A percentile compares a stretch with the other conserved stretches of the same genome.
Conservation (phyloP, 371 early-diverging fungal genomes). For the Zopfochytrium polystomum region DNA sequence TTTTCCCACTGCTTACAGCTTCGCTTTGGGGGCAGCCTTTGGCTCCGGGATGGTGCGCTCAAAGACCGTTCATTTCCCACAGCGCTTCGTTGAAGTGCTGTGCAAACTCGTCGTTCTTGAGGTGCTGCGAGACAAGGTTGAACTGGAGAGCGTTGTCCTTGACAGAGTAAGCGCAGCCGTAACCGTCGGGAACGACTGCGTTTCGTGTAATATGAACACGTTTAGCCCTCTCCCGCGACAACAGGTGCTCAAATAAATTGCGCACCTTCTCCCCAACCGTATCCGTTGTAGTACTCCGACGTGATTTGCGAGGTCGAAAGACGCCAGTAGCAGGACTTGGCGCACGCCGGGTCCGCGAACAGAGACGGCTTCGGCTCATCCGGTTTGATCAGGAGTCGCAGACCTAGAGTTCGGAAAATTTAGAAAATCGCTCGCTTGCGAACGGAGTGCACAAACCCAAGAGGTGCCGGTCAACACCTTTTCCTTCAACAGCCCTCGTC, state of each 20-base stretch:
- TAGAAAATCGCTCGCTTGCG: too few species aligned
- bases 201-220: constrained; percentile 92
- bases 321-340: constrained; percentile 85
- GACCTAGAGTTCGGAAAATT: too few species aligned
- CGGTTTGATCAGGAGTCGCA: constrained; percentile 62
- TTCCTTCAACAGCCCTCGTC: constrained; percentile 72
- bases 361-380: constrained; percentile 76
- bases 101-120: too few species aligned
- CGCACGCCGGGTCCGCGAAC: constrained; percentile 79
- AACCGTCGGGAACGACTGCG: constrained; percentile 92
- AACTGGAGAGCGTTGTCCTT: constrained; percentile 78
- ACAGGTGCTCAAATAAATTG: too few species aligned
- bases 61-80: too few species aligned
- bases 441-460: too few species aligned
- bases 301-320: constrained; percentile 90
- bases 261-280: neutral
- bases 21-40: too few species aligned
- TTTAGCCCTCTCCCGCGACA: too few species aligned
- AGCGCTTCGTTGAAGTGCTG: too few species aligned
- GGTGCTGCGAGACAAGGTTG: too few species aligned
- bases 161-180: constrained; percentile 90
- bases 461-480: constrained; percentile 90
- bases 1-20: too few species aligned
- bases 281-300: constrained; percentile 80
- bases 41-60: too few species aligned